phyloP scores from a whole-genome alignment of 257 asterid genomes.

The Petunia axillaris region DNA sequence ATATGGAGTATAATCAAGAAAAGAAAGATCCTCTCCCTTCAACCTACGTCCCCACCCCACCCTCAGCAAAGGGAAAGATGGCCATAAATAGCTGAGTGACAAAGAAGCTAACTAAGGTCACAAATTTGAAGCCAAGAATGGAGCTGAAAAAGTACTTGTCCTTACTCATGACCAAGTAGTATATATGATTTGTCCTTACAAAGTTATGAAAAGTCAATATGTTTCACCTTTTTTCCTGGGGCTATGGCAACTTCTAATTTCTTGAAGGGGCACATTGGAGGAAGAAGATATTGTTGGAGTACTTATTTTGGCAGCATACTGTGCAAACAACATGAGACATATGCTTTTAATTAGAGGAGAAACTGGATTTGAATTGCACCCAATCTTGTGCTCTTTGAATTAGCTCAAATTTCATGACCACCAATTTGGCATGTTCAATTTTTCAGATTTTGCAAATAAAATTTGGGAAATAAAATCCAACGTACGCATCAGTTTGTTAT shows the following conservation, averaged over 20 bases:
- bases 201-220: conserved; percentile 51
- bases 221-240: neutral
- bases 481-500: neutral
- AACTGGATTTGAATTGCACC: conserved; percentile 11
- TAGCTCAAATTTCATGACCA: neutral
- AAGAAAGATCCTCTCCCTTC: neutral
- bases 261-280: conserved; percentile 51
- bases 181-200: conserved; percentile 41
- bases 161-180: conserved; percentile 7
- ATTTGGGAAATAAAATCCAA: neutral
- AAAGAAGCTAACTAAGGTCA: conserved; percentile 20
- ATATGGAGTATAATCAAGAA: no score
- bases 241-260: conserved; percentile 33
- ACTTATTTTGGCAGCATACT: neutral
- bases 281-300: neutral
- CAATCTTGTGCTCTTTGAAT: neutral
- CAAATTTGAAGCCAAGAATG: conserved; percentile 20
- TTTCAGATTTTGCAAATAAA: neutral
- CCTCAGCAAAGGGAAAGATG: conserved; percentile 16
- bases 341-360: neutral
- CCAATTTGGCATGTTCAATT: conserved; percentile 12
- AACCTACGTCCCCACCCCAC: neutral
- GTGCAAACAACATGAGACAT: neutral
- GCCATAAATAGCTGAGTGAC: conserved; percentile 14
- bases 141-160: conserved; percentile 1